Conservation (phyloP, 139 green algal species). For the Chlorella ohadii region DNA sequence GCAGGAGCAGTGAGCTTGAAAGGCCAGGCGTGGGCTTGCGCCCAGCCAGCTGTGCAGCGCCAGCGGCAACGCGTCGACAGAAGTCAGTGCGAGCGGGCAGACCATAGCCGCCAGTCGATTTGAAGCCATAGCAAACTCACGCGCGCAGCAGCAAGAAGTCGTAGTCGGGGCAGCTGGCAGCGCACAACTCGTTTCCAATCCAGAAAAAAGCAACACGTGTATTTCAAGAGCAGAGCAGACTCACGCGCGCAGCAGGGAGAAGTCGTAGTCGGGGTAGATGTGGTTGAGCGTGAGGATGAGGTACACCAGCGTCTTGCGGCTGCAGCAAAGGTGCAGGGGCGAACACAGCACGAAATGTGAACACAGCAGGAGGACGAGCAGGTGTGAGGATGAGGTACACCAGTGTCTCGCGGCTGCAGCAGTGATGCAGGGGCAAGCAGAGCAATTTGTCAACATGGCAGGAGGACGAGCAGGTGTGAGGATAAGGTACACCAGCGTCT, state of each 20-base stretch:
- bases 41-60: constrained; percentile 75
- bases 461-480: constrained; percentile 90
- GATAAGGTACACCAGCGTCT: constrained; percentile 99
- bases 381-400: constrained; percentile 99
- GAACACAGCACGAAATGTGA: no score
- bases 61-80: background rate
- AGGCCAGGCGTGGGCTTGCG: constrained; percentile 89
- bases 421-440: no score
- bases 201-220: no score
- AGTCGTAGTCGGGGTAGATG: constrained; percentile 84
- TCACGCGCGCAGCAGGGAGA: constrained; percentile 21
- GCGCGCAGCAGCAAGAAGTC: constrained; percentile 32
- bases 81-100: no score
- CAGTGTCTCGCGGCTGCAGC: constrained; percentile 90
- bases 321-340: constrained; percentile 37
- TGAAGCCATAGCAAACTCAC: background rate
- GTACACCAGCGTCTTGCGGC: constrained; percentile 97
- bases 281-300: constrained; percentile 99
- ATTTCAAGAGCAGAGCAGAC: no score
- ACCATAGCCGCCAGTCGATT: background rate
- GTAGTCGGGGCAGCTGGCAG: constrained; percentile 81
- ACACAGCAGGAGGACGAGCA: no score
- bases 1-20: no score
- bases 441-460: no score
- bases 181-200: background rate